A percentile compares a stretch with the other conserved stretches of the same genome.
phyloP scores from a whole-genome alignment of 208 protist genomes.

The Acanthamoeba triangularis region DNA sequence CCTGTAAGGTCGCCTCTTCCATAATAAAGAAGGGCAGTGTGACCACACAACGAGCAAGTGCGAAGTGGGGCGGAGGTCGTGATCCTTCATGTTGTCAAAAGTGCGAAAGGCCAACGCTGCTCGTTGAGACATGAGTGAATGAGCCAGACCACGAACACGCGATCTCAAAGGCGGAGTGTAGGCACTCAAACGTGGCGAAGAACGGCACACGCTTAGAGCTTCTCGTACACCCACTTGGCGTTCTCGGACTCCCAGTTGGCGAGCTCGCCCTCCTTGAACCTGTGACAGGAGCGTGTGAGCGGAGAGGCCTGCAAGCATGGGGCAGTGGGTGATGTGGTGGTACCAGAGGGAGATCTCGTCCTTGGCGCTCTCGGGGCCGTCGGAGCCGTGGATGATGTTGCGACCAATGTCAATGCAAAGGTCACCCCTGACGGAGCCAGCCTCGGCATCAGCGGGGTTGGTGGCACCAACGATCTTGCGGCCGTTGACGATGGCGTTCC shows the following conservation, averaged over 20 bases:
- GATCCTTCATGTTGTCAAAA: neutral
- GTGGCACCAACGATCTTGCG: slow-evolving; percentile 97
- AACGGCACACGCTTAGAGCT: slow-evolving; percentile 17
- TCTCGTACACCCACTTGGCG: slow-evolving; percentile 77
- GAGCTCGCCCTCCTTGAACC: slow-evolving; percentile 70
- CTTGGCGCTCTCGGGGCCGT: slow-evolving; percentile 95
- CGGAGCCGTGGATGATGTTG: slow-evolving; percentile 98
- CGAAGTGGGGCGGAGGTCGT: neutral
- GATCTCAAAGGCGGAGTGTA: neutral
- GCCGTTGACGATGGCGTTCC: slow-evolving; percentile 96
- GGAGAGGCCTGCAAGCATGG: neutral
- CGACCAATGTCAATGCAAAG: slow-evolving; percentile 96
- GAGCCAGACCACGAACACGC: neutral
- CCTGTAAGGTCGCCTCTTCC: neutral
- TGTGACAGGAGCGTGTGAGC: neutral
- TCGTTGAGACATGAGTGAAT: neutral
- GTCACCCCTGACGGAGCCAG: slow-evolving; percentile 98
- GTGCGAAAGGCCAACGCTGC: neutral
- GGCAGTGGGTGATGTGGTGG: slow-evolving; percentile 56
- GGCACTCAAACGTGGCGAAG: neutral
- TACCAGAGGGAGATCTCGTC: slow-evolving; percentile 99
- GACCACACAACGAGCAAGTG: too few species aligned
- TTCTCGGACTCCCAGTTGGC: slow-evolving; percentile 62
- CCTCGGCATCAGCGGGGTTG: slow-evolving; percentile 95
- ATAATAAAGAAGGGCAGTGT: too few species aligned